Evolutionary conservation across 768 basidiomycete genomes (phyloP).

Genomic region (Tricholoma terreum): DNA sequence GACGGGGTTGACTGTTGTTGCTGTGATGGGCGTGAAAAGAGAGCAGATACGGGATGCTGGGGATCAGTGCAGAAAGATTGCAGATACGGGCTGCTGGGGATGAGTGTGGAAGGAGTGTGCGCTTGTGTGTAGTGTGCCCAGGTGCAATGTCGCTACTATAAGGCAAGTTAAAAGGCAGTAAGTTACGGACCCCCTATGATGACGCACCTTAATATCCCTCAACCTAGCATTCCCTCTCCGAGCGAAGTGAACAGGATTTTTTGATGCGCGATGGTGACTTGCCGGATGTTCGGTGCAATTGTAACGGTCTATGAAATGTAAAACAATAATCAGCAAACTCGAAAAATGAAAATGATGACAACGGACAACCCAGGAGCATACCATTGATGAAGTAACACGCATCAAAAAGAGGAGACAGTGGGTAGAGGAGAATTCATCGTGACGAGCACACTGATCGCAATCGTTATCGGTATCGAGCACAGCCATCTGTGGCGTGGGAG

Average conservation of each 20-base stretch:
- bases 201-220: background rate
- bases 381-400: background rate
- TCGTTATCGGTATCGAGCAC: background rate
- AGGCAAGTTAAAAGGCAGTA: no score
- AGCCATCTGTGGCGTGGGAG: background rate
- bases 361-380: background rate
- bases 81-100: background rate
- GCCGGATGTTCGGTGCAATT: background rate
- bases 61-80: background rate
- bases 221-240: background rate
- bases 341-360: background rate
- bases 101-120: background rate
- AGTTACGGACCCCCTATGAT: background rate
- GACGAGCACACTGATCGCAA: background rate
- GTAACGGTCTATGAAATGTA: background rate
- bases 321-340: background rate
- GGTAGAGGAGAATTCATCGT: background rate
- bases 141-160: background rate
- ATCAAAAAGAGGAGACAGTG: background rate
- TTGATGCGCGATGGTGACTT: background rate
- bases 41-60: background rate
- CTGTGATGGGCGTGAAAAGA: background rate
- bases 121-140: background rate
- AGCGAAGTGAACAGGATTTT: background rate
- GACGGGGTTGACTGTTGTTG: background rate